Evolutionary conservation across 2,329 filamentous ascomycete species (phyloP), one percentile per base, ranked within the genome.

Genomic region (Coniella lustricola): DNA sequence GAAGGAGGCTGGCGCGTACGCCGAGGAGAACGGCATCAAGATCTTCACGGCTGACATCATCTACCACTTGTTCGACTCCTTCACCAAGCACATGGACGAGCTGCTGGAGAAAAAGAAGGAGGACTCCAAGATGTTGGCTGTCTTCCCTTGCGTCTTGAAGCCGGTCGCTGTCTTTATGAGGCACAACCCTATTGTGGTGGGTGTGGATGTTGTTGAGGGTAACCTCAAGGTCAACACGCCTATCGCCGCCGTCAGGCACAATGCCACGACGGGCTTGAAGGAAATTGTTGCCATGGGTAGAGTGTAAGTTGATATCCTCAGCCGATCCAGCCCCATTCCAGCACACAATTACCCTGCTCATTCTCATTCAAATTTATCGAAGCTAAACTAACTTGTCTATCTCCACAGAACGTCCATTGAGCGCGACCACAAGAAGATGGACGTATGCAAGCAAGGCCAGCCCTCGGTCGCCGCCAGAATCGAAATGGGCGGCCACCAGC

Each of bases 41-140:
- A 87, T 98, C 60, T 98, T 98, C 74, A 95, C 89, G 3, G 93
- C 94, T 3, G 91, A 98, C 67, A 98, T 98, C 60, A 98, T 98
- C 63, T 98, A 98, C 69, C 93, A 98, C 67, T 75, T 98, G 50
- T 98, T 98, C 66, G 94, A 98, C 68, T 77, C 87, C 56, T 98
- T 98, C 71, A 97, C 87, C 37, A 88, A 87, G 67, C 91, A 98
- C 69, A 95, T 96, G 87, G 83, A 84, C 25, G 76, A 87, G 59
- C 78, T 95, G 57, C 76, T 84, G 25, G 90, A 91, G 70, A 85
- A 90, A 75, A 90, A 90, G 74, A 96, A 96, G 76, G 91, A 97
- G 62, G 90, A 97, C 62, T 87, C 84, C 61, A 97, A 97, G 75
- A 81, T 96, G 72, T 72, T 93, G 60, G 94, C 93, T 37, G 91